A percentile compares a stretch with the other conserved stretches of the same genome.
These are phyloP conservation scores for Hypoxylon sp. DNA, from an alignment of 2,329 filamentous ascomycete genomes.

Conservation along the genomic window DNA sequence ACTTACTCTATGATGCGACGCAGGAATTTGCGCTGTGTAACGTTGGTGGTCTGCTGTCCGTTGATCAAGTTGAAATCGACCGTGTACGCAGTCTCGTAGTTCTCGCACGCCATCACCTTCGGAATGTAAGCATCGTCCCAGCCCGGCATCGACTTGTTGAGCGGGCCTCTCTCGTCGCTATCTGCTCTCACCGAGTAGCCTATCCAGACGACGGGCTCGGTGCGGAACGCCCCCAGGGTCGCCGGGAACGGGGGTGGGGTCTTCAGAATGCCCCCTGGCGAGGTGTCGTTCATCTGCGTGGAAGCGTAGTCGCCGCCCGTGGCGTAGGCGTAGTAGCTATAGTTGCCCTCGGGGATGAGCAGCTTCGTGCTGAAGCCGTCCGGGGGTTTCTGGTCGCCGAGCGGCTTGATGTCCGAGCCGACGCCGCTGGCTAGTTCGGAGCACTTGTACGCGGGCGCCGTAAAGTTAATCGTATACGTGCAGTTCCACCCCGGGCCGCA, in stretches of 20 bases:
- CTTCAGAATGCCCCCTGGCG: conserved; percentile 45
- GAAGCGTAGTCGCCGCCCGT: conserved; percentile 47
- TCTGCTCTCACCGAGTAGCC: conserved; percentile 44
- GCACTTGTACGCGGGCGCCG: conserved; percentile 52
- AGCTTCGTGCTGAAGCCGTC: conserved; percentile 42
- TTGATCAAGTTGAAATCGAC: conserved; percentile 47
- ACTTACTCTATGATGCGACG: conserved; percentile 45
- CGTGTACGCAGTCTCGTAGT: conserved; percentile 49
- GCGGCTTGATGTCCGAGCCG: conserved; percentile 39
- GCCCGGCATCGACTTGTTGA: conserved; percentile 33
- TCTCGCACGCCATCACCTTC: conserved; percentile 50
- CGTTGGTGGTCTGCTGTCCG: conserved; percentile 41
- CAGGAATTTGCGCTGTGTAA: conserved; percentile 40
- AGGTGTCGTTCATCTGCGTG: conserved; percentile 43
- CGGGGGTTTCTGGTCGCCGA: conserved; percentile 43
- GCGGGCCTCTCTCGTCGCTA: conserved; percentile 32
- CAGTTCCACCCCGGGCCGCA: conserved; percentile 52
- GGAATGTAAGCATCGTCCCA: conserved; percentile 48
- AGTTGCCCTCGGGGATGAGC: conserved; percentile 46
- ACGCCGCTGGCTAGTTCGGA: conserved; percentile 44
- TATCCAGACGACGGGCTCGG: conserved; percentile 52
- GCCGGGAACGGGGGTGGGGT: conserved; percentile 40
- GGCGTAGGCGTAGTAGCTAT: conserved; percentile 47
- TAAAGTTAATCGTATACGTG: conserved; percentile 49
- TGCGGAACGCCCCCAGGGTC: conserved; percentile 49